Evolutionary conservation across 108 stramenopile genomes (phyloP).

Genomic region (Mediolabrus comicus): DNA sequence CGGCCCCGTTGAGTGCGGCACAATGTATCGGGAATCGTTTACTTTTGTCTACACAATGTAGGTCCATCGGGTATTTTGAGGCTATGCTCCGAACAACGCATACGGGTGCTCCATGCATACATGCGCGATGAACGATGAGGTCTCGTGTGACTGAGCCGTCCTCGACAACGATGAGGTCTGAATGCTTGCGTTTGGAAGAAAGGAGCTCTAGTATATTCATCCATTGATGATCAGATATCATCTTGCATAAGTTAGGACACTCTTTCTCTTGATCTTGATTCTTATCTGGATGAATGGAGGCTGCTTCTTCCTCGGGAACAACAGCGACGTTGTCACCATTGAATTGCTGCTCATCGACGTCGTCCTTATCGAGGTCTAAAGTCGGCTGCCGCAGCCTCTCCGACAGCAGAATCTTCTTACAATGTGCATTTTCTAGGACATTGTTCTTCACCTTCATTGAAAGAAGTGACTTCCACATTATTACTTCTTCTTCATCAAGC

Average conservation of each 20-base stretch:
- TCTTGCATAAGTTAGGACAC: neutral
- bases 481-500: no score
- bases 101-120: neutral
- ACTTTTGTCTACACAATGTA: neutral
- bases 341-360: neutral
- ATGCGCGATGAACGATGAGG: neutral
- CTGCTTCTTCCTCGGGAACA: neutral
- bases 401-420: no score
- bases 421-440: no score
- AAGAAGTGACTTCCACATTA: no score
- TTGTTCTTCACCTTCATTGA: no score
- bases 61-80: neutral
- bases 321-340: neutral
- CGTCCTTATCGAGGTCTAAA: neutral
- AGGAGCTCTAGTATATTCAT: neutral
- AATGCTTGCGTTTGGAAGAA: neutral
- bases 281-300: neutral
- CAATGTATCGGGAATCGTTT: conserved; percentile 5
- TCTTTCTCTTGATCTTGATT: neutral
- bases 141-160: neutral
- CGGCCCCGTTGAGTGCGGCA: conserved; percentile 9
- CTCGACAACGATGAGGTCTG: neutral
- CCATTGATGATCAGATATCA: neutral
- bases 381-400: no score
- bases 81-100: neutral